These are phyloP conservation scores for Populus hybrid DNA, from an alignment of 441 rosid genomes.

Conservation along the genomic window DNA sequence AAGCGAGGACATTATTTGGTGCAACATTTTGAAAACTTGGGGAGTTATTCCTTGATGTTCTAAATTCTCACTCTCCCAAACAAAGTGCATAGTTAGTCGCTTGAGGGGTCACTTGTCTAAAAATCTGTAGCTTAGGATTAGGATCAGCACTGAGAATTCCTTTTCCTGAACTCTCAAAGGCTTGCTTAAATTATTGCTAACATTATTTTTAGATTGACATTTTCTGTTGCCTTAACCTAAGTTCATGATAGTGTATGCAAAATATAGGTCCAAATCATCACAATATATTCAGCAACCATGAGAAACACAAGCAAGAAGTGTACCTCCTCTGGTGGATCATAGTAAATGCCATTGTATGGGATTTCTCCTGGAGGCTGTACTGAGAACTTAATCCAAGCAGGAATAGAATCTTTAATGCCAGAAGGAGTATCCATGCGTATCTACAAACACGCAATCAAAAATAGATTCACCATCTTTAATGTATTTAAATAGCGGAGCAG, in stretches of 20 bases:
- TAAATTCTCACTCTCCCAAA: background rate
- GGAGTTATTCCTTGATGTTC: background rate
- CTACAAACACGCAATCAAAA: conserved; percentile 39
- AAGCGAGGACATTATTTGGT: background rate
- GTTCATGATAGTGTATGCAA: background rate
- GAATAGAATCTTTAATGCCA: conserved; percentile 94
- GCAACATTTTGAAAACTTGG: background rate
- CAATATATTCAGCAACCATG: conserved; percentile 4
- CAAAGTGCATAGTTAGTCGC: background rate
- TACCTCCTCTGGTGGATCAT: conserved; percentile 96
- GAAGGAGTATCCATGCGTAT: conserved; percentile 95
- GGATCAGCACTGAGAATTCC: background rate
- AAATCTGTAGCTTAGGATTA: background rate
- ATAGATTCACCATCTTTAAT: conserved; percentile 8
- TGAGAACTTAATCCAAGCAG: conserved; percentile 98
- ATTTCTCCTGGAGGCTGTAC: conserved; percentile 95
- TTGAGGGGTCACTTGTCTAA: background rate
- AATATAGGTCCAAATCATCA: conserved; percentile 3
- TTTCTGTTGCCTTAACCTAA: conserved; percentile 4
- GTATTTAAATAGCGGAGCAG: background rate
- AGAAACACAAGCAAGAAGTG: conserved; percentile 5
- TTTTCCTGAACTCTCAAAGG: background rate
- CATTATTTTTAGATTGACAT: background rate
- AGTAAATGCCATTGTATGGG: conserved; percentile 92
- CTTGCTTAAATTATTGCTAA: background rate